phyloP scores from a whole-genome alignment of 768 basidiomycete genomes.

The Artomyces pyxidatus region DNA sequence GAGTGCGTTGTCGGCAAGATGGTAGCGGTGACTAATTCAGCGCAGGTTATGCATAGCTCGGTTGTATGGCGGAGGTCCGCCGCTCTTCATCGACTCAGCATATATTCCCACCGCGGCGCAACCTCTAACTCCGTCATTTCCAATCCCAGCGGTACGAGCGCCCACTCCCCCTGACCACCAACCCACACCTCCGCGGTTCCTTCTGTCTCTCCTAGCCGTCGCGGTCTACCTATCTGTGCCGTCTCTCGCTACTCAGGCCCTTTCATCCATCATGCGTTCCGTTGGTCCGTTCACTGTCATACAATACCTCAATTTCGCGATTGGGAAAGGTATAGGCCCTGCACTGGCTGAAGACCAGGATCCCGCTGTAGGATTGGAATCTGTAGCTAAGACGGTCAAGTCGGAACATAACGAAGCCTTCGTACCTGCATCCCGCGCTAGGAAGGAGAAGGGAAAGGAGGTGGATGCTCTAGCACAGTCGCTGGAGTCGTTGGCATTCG shows the following conservation, averaged over 20 bases:
- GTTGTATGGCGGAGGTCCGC: constrained; percentile 82
- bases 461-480: constrained; percentile 2
- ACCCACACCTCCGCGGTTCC: constrained; percentile 69
- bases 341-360: constrained; percentile 36
- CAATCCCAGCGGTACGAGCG: constrained; percentile 14
- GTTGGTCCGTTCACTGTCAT: constrained; percentile 73
- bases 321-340: constrained; percentile 55
- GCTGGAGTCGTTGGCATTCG: constrained; percentile 1
- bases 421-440: background rate
- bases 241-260: constrained; percentile 62
- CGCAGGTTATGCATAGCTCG: constrained; percentile 75
- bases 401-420: constrained; percentile 14
- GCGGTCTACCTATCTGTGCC: constrained; percentile 82
- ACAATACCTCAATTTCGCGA: constrained; percentile 75
- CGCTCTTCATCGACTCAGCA: constrained; percentile 54
- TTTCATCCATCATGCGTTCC: constrained; percentile 62
- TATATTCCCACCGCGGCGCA: constrained; percentile 56
- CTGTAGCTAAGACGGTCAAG: constrained; percentile 44
- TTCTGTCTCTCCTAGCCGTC: constrained; percentile 82
- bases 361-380: constrained; percentile 65
- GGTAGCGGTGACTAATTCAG: constrained; percentile 3
- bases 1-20: constrained; percentile 26
- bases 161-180: constrained; percentile 49
- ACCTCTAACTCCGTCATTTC: constrained; percentile 68
- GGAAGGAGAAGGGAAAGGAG: background rate